Evolutionary conservation across 495 filamentous ascomycete species (phyloP), one percentile per base, ranked within the genome.

Genomic region (Opeltia flavorubescens): DNA sequence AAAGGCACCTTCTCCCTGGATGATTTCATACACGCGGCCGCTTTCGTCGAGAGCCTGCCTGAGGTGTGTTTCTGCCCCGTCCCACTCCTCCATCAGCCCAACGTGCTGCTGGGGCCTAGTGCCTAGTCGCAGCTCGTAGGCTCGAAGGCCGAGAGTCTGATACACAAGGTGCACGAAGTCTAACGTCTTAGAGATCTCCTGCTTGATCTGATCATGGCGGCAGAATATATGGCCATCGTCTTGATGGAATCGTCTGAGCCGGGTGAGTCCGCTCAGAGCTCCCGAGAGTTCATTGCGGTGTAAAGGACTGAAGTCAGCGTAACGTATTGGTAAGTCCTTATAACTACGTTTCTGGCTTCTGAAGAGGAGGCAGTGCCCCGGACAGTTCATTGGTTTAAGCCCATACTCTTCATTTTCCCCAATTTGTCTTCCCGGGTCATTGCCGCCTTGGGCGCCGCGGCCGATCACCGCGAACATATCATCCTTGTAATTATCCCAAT

Each of bases 141-240:
- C 69, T 0, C 82, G 80, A 2, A 95, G 67, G 4, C 76, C 70
- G 50, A 95, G 78, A 0, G 80, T 81, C 23, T 67, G 67, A 67
- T 94, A 94, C 1, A 83, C 80, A 58, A 84, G 70, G 5, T 78
- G 68, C 30, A 94, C 80, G 58, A 95, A 94, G 4, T 82, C 77
- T 43, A 95, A 64, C 3, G 86, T 88, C 46, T 72, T 75, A 25
- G 68, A 66, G 42, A 95, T 94, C 63, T 95, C 89, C 8, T 76
- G 68, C 47, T 79, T 70, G 49, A 95, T 84, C 64, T 95, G 89
- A 28, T 69, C 69, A 35, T 84, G 86, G 9, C 83, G 77, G 60
- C 89, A 94, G 64, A 95, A 95, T 33, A 95, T 94, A 58, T 95
- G 89, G 1, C 85, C 89, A 56, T 95, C 89, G 58, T 95, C 89